phyloP scores from a whole-genome alignment of 495 filamentous ascomycete genomes.

The Penicillium fimorum region DNA sequence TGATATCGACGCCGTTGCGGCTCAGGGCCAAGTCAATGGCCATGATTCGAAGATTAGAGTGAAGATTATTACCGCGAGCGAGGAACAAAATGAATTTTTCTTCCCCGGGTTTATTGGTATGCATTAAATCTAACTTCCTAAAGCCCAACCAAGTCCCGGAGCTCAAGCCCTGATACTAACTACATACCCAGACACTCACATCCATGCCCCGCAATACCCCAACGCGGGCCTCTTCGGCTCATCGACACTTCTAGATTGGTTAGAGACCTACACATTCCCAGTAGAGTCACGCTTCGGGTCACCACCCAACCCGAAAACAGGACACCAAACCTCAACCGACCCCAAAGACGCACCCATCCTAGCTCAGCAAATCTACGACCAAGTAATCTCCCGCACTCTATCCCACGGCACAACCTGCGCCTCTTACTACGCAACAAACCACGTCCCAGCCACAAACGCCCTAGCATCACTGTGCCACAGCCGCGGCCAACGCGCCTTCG shows the following conservation, averaged over 20 bases:
- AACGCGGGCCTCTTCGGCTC: slow-evolving; percentile 89
- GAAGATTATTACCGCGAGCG: slow-evolving; percentile 27
- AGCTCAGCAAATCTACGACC: slow-evolving; percentile 62
- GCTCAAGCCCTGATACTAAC: neutral
- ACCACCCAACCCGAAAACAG: slow-evolving; percentile 1
- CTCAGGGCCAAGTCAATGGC: neutral
- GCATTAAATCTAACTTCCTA: neutral
- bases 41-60: slow-evolving; percentile 9
- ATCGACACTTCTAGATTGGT: slow-evolving; percentile 84
- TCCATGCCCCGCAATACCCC: slow-evolving; percentile 90
- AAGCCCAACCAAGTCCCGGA: no score
- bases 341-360: slow-evolving; percentile 26
- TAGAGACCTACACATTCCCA: slow-evolving; percentile 91
- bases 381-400: slow-evolving; percentile 72
- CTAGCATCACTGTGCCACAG: slow-evolving; percentile 73
- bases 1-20: slow-evolving; percentile 3
- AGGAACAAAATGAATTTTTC: slow-evolving; percentile 61
- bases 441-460: slow-evolving; percentile 76
- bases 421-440: slow-evolving; percentile 84
- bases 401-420: slow-evolving; percentile 86
- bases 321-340: neutral
- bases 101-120: slow-evolving; percentile 89
- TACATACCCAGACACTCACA: slow-evolving; percentile 71
- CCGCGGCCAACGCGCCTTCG: slow-evolving; percentile 78
- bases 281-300: slow-evolving; percentile 68